phyloP scores from a whole-genome alignment of 2,329 filamentous ascomycete species.

The Escovopsis sp. region DNA sequence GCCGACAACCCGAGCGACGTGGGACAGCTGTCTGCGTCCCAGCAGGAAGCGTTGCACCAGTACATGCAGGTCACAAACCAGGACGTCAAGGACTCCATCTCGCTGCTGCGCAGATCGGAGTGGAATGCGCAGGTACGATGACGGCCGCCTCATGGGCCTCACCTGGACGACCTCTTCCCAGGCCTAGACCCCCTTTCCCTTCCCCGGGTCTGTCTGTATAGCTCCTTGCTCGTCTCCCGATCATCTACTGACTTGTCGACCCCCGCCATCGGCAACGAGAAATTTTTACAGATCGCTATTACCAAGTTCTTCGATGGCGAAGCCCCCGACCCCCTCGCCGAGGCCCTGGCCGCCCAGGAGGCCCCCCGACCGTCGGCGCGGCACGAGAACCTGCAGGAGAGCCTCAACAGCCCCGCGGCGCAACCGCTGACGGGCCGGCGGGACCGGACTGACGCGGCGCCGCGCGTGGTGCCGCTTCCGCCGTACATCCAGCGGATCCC shows the following conservation, averaged over 20 bases:
- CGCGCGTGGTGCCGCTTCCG: conserved; percentile 67
- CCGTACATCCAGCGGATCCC: conserved; percentile 56
- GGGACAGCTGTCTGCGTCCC: conserved; percentile 55
- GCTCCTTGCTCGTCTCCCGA: too few relatives aligned
- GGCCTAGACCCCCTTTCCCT: neutral
- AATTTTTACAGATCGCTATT: conserved; percentile 60
- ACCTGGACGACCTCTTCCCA: neutral
- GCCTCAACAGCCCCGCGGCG: conserved; percentile 22
- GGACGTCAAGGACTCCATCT: conserved; percentile 58
- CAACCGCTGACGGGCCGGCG: conserved; percentile 12
- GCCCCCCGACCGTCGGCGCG: conserved; percentile 48
- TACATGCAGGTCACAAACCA: conserved; percentile 82
- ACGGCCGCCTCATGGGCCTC: neutral
- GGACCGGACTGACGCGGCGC: conserved; percentile 48
- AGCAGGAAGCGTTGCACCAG: conserved; percentile 76
- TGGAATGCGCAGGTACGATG: conserved; percentile 78
- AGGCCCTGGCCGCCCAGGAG: conserved; percentile 52
- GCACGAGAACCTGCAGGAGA: conserved; percentile 60
- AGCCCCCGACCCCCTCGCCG: conserved; percentile 64
- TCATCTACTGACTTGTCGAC: too few relatives aligned
- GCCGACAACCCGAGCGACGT: conserved; percentile 33
- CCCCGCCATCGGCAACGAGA: too few relatives aligned
- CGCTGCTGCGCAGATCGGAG: conserved; percentile 69
- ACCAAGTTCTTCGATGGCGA: conserved; percentile 97
- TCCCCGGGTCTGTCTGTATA: too few relatives aligned